A percentile compares a stretch with the other conserved stretches of the same genome.
phyloP scores from a whole-genome alignment of 1,284 basidiomycete species.

The Prillingera fragicola region DNA sequence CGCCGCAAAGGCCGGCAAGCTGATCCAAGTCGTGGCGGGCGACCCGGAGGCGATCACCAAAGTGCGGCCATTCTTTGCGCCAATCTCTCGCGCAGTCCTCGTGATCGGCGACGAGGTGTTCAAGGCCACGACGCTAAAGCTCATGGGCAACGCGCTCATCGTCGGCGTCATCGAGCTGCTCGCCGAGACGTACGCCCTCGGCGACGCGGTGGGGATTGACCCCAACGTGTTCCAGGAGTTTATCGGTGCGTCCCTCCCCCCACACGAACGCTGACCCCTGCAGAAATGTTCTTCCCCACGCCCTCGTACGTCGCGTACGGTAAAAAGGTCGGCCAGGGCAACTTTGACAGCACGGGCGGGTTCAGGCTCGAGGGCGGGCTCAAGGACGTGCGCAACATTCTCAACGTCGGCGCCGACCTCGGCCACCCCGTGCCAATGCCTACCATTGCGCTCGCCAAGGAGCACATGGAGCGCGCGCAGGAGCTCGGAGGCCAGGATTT shows the following conservation, averaged over 20 bases:
- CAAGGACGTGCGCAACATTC: slow-evolving; percentile 26
- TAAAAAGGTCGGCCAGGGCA: slow-evolving; percentile 35
- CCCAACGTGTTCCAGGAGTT: slow-evolving; percentile 22
- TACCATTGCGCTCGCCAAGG: slow-evolving; percentile 23
- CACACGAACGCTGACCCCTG: not conserved
- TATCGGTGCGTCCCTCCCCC: slow-evolving; percentile 13
- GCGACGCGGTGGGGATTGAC: slow-evolving; percentile 31
- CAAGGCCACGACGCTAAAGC: slow-evolving; percentile 35
- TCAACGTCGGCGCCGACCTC: slow-evolving; percentile 18
- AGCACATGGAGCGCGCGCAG: slow-evolving; percentile 25
- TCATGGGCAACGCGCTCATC: slow-evolving; percentile 38
- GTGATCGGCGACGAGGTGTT: slow-evolving; percentile 35
- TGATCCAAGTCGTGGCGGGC: slow-evolving; percentile 30
- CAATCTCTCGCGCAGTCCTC: slow-evolving; percentile 21
- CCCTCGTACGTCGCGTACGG: slow-evolving; percentile 37
- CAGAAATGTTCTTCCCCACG: slow-evolving; percentile 33
- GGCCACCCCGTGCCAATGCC: slow-evolving; percentile 26
- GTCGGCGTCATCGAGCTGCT: slow-evolving; percentile 40
- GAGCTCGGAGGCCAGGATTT: slow-evolving; percentile 23
- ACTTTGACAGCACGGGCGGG: slow-evolving; percentile 24
- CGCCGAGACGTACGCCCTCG: slow-evolving; percentile 36
- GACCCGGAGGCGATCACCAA: slow-evolving; percentile 12
- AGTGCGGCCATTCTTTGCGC: slow-evolving; percentile 21
- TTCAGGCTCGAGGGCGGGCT: slow-evolving; percentile 35
- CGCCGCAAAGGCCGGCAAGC: slow-evolving; percentile 24